Base-by-base conservation (phyloP, 495 filamentous ascomycete genomes). In the Talaromyces trachyspermus region DNA sequence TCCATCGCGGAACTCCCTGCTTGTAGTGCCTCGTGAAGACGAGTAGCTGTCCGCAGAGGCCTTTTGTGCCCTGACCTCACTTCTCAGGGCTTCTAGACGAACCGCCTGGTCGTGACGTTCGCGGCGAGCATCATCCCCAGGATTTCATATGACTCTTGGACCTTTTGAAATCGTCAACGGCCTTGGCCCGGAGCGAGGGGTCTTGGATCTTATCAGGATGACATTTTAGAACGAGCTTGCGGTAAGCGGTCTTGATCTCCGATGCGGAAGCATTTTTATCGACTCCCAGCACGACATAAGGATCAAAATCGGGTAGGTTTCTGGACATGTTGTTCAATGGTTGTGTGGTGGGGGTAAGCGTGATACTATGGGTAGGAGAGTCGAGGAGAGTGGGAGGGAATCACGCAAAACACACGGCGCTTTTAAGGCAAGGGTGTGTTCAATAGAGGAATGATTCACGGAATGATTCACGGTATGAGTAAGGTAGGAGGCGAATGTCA, bases 161-260 rank as follows among this genome's bases (percentile, higher is more conserved):
- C 88, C 63, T 83, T 83, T 64, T 96, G 88, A 62, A 96, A 98
- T 95, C 80, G 48, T 87, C 81, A 48, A 81, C 76, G 59, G 89
- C 92, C 52, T 77, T 66, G 43, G 68, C 70, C 48, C 83, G 82
- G 45, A 76, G 67, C 22, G 83, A 72, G 53, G 82, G 75, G 51
- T 94, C 85, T 56, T 88, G 79, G 41, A 96, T 79, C 71, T 97
- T 97, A 74, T 98, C 92, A 25, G 92, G 92, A 60, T 98, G 92
- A 60, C 82, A 90, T 68, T 88, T 89, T 48, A 97, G 78, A 44
- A 88, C 90, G 19, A 95, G 84, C 66, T 95, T 97, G 50, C 88
- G 85, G 70, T 96, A 85, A 14, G 88, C 83, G 38, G 75, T 71
- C 50, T 88, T 83, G 61, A 98, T 91, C 49, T 83, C 79, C 19